Conservation (phyloP, 2,329 filamentous ascomycete species). For the Pseudocercospora cruenta region DNA sequence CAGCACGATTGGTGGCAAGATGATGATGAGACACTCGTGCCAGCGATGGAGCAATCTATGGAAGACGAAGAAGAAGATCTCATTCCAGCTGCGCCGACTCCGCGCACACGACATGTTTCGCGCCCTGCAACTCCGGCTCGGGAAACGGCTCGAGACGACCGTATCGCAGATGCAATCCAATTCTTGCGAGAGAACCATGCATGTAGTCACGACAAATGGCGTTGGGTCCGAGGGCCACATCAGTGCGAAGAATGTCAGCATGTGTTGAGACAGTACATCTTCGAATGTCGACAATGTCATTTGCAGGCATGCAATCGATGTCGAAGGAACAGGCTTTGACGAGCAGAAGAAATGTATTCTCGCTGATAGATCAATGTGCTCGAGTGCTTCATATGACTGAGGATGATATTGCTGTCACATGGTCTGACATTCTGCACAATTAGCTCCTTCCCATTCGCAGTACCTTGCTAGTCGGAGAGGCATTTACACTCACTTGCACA, state of each 20-base stretch:
- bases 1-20: neutral
- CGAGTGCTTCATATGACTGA: too few species aligned
- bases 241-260: constrained; percentile 52
- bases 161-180: constrained; percentile 29
- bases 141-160: constrained; percentile 38
- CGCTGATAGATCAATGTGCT: too few species aligned
- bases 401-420: too few species aligned
- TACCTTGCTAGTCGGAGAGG: too few species aligned
- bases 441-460: too few species aligned
- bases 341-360: neutral
- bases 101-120: neutral
- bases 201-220: constrained; percentile 48
- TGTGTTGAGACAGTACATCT: constrained; percentile 48
- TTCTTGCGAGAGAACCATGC: constrained; percentile 45
- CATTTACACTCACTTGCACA: too few species aligned
- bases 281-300: constrained; percentile 46
- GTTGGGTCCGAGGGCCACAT: constrained; percentile 37
- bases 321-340: constrained; percentile 49
- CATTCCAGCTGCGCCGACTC: too few species aligned
- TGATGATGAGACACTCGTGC: too few species aligned
- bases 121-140: neutral
- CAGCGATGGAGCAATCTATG: too few species aligned
- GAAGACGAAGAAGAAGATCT: neutral
- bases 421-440: too few species aligned
- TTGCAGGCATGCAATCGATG: constrained; percentile 54